Conservation (phyloP, 2,329 filamentous ascomycete genomes). For the Cladosporium oxysporum region DNA sequence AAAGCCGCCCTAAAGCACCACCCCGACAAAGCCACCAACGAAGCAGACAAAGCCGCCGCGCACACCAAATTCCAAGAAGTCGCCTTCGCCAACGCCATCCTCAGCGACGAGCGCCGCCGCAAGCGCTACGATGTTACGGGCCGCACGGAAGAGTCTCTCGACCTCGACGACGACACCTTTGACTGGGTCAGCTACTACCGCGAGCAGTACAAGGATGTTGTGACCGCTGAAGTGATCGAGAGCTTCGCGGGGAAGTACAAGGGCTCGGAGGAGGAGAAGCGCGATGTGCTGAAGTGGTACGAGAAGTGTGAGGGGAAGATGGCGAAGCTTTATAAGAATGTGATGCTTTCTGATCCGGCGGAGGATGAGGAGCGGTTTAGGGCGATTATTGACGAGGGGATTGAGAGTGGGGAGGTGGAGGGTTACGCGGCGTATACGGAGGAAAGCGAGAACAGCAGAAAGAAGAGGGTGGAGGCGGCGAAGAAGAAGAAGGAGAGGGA, state of each 20-base stretch:
- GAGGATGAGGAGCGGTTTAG: slow-evolving; percentile 87
- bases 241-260: slow-evolving; percentile 79
- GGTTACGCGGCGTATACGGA: slow-evolving; percentile 68
- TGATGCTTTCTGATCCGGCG: slow-evolving; percentile 83
- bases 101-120: slow-evolving; percentile 79
- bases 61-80: slow-evolving; percentile 84
- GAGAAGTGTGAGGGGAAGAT: slow-evolving; percentile 72
- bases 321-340: slow-evolving; percentile 72
- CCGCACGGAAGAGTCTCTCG: slow-evolving; percentile 79
- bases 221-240: slow-evolving; percentile 73
- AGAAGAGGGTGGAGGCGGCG: slow-evolving; percentile 56
- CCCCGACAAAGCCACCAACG: slow-evolving; percentile 51
- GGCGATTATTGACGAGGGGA: slow-evolving; percentile 76
- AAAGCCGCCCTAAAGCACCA: slow-evolving; percentile 87
- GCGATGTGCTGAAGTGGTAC: slow-evolving; percentile 76
- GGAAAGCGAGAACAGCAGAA: slow-evolving; percentile 57
- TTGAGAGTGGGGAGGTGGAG: slow-evolving; percentile 67
- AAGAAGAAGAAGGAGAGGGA: slow-evolving; percentile 71
- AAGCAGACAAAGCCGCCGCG: slow-evolving; percentile 69
- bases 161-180: slow-evolving; percentile 64
- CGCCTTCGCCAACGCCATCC: slow-evolving; percentile 89
- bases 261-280: slow-evolving; percentile 78
- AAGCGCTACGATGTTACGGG: slow-evolving; percentile 88
- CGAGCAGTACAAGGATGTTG: slow-evolving; percentile 74
- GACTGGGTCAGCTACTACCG: slow-evolving; percentile 90